Evolutionary conservation across 2,329 filamentous ascomycete species (phyloP).

Genomic region (Aspergillus sojae): DNA sequence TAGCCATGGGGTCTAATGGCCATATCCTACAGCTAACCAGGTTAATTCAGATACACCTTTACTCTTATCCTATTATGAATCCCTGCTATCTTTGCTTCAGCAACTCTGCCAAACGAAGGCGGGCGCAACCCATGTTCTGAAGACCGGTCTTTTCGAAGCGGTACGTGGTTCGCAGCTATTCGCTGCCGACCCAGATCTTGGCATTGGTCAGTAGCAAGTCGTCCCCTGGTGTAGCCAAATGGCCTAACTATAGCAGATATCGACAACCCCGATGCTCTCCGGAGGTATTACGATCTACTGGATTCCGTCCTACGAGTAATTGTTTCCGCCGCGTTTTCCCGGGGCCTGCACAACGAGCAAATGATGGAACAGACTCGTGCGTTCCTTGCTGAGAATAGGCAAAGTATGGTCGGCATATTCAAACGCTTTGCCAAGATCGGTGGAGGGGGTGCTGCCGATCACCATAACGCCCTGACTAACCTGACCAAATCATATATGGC

Average conservation of each 20-base stretch:
- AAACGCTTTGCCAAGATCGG: conserved; percentile 86
- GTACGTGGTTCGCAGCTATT: conserved; percentile 85
- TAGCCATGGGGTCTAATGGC: not conserved
- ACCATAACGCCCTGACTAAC: conserved; percentile 69
- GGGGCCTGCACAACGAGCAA: conserved; percentile 77
- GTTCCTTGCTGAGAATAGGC: conserved; percentile 81
- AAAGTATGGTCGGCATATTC: conserved; percentile 83
- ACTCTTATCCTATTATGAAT: conserved; percentile 66
- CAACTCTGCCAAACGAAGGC: conserved; percentile 79
- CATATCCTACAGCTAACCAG: conserved; percentile 13
- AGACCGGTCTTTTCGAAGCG: conserved; percentile 82
- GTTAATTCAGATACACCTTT: conserved; percentile 52
- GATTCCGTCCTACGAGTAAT: conserved; percentile 80
- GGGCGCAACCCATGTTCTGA: conserved; percentile 86
- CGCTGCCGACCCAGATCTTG: conserved; percentile 86
- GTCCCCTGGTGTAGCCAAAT: not conserved
- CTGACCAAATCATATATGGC: conserved; percentile 84
- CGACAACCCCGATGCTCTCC: conserved; percentile 69
- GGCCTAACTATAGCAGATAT: conserved; percentile 53
- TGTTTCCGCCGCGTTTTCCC: conserved; percentile 76
- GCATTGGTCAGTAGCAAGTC: conserved; percentile 58
- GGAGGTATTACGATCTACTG: conserved; percentile 82
- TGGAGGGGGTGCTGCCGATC: conserved; percentile 45
- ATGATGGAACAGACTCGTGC: conserved; percentile 72
- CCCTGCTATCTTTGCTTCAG: conserved; percentile 79